Evolutionary conservation across 2,329 filamentous ascomycete genomes (phyloP), one percentile per base, ranked within the genome.

Genomic region (Passalora sequoiae): DNA sequence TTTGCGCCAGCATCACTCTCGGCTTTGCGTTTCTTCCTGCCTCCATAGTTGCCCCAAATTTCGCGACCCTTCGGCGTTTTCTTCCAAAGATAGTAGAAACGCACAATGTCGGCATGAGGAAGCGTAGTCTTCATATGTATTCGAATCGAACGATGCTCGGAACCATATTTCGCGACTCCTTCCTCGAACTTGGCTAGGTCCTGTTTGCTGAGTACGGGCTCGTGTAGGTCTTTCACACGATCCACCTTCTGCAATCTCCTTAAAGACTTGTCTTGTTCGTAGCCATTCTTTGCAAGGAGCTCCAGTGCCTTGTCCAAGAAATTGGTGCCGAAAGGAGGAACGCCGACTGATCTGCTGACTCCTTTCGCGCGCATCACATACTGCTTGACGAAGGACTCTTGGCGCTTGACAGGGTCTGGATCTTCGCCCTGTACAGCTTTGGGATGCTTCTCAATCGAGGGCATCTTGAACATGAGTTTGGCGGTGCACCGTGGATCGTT

Each of bases 61-160:
- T 92, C 81, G 60, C 79, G 83, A 29, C 92, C 92, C 46, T 83
- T 81, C 2, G 84, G 77, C 0, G 88, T 88, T 67, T 97, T 97
- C 70, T 98, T 98, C 92, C 92, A 98, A 53, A 86, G 86, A 64
- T 98, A 98, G 67, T 97, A 98, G 62, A 86, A 94, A 3, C 92
- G 85, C 19, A 94, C 88, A 49, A 96, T 84, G 46, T 87, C 80
- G 38, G 83, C 81, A 49, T 89, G 81, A 29, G 79, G 80, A 55
- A 92, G 80, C 17, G 33, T 54, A 0, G 83, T 86, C 65, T 88
- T 89, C 58, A 96, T 86, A 63, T 95, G 86, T 55, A 85, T 82
- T 53, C 83, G 88, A 47, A 97, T 84, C 35, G 78, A 77, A 53
- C 87, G 78, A 57, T 94, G 80, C 66, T 98, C 92, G 0, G 91